A percentile compares a stretch with the other conserved stretches of the same genome.
Conservation (phyloP, 2,329 filamentous ascomycete species). For the Colletotrichum camelliae region DNA sequence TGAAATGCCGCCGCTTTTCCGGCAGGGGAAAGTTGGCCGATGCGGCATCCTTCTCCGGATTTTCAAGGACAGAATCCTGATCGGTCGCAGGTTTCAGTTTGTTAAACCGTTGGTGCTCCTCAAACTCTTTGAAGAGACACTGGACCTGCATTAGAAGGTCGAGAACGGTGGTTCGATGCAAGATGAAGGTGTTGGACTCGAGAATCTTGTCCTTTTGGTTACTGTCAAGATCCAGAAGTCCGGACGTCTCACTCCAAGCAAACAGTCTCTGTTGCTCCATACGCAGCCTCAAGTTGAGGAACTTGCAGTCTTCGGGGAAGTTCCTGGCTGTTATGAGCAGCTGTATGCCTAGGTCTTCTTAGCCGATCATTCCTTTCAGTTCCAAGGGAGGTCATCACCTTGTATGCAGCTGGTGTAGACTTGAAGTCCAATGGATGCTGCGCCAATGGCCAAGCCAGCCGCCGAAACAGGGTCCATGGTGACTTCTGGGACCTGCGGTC, state of each 20-base stretch:
- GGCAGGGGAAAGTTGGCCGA: slow-evolving; percentile 50
- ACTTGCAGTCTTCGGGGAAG: slow-evolving; percentile 53
- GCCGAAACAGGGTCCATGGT: slow-evolving; percentile 49
- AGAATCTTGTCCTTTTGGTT: slow-evolving; percentile 46
- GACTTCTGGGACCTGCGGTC: neutral
- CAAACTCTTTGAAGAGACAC: slow-evolving; percentile 52
- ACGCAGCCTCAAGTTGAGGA: slow-evolving; percentile 52
- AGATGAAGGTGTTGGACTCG: slow-evolving; percentile 51
- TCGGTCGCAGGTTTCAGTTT: slow-evolving; percentile 39
- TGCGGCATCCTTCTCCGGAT: slow-evolving; percentile 49
- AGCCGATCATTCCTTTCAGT: neutral
- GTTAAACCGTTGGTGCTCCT: slow-evolving; percentile 44
- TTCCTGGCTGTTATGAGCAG: slow-evolving; percentile 52
- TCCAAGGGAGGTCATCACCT: slow-evolving; percentile 26
- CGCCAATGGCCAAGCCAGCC: slow-evolving; percentile 47
- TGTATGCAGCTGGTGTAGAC: slow-evolving; percentile 53
- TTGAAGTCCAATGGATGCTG: slow-evolving; percentile 50
- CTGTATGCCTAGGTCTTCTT: slow-evolving; percentile 43
- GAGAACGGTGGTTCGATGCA: slow-evolving; percentile 54
- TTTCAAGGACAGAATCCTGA: slow-evolving; percentile 35
- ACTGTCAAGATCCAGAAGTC: slow-evolving; percentile 48
- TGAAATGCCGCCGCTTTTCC: slow-evolving; percentile 44
- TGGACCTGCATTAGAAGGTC: slow-evolving; percentile 53
- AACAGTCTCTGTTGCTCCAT: slow-evolving; percentile 57
- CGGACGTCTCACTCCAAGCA: slow-evolving; percentile 55